These are phyloP conservation scores for Calamus simplicifolius DNA, from an alignment of 176 grass and related monocot genomes.

Conservation along the genomic window DNA sequence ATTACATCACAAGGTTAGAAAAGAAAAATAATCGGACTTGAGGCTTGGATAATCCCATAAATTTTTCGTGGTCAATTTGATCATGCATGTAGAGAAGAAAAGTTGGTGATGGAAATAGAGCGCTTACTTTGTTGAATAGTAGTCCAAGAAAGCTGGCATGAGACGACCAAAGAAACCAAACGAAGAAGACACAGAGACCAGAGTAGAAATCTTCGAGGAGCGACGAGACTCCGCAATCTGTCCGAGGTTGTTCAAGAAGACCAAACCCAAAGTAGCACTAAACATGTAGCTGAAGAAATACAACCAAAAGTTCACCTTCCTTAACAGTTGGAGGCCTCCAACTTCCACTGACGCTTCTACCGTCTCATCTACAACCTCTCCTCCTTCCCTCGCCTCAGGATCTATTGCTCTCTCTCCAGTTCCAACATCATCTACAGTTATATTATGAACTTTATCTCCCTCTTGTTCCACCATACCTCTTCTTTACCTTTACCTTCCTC, in stretches of 20 bases:
- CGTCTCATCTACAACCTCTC: not conserved
- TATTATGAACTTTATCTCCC: slow-evolving; percentile 61
- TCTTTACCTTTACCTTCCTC: slow-evolving; percentile 38
- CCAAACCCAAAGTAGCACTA: slow-evolving; percentile 71
- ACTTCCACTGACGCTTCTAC: slow-evolving; percentile 29
- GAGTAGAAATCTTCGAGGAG: slow-evolving; percentile 42
- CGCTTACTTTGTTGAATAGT: slow-evolving; percentile 74
- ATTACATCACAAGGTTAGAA: no score
- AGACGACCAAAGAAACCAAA: slow-evolving; percentile 99
- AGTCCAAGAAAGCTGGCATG: slow-evolving; percentile 80
- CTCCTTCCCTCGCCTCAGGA: not conserved
- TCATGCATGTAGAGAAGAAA: not conserved
- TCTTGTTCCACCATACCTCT: slow-evolving; percentile 34
- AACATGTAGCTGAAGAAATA: slow-evolving; percentile 98
- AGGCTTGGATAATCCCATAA: no score
- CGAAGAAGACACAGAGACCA: slow-evolving; percentile 82
- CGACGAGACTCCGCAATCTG: slow-evolving; percentile 87
- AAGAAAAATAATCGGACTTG: no score
- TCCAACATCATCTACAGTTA: slow-evolving; percentile 35
- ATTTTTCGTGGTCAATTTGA: not conserved
- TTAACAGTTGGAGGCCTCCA: slow-evolving; percentile 57
- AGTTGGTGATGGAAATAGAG: not conserved
- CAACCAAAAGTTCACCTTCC: slow-evolving; percentile 71
- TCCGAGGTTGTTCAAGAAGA: slow-evolving; percentile 92
- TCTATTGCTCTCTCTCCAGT: slow-evolving; percentile 21